Evolutionary conservation across 2,329 filamentous ascomycete genomes (phyloP), one percentile per base, ranked within the genome.

Genomic region (Diaporthe longicolla): DNA sequence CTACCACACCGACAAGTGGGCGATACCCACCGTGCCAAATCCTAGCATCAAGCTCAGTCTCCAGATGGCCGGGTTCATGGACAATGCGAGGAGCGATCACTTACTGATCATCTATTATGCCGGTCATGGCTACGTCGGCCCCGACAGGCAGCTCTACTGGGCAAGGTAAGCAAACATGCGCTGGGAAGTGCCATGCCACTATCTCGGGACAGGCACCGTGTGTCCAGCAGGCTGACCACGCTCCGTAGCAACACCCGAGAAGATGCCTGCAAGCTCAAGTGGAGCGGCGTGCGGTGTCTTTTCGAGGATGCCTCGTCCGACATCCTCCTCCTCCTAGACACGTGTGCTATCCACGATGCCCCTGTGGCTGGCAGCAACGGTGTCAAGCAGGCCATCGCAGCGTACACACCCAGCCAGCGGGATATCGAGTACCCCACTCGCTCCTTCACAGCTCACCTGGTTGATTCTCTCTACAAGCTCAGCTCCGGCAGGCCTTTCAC

Each of bases 61-160:
- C 72, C 88, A 89, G 76, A 88, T 93, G 82, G 85, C 87, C 35
- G 87, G 87, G 1, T 91, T 92, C 76, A 85, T 93, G 59, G 89
- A 92, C 77, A 85, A 88, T 66, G 87, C 89, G 37, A 83, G 85
- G 50, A 85, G 88, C 43, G 89, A 91, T 76, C 89, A 92, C 78
- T 85, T 93, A 29, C 82, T 92, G 76, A 90, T 93, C 75, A 86
- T 93, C 76, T 92, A 92, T 80, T 93, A 93, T 79, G 88, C 89
- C 76, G 91, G 91, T 40, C 85, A 91, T 78, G 89, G 90, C 76
- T 91, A 87, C 77, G 83, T 89, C 52, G 87, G 87, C n/a, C 77
- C 85, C 15, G 89, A 92, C 79, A 88, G 88, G 78, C 89, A 92
- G 80, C 83, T 92, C 35, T 92, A 91, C 80, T 93, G 91, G 91